phyloP scores from a whole-genome alignment of 1,284 basidiomycete genomes.

The Vanrija humicola region DNA sequence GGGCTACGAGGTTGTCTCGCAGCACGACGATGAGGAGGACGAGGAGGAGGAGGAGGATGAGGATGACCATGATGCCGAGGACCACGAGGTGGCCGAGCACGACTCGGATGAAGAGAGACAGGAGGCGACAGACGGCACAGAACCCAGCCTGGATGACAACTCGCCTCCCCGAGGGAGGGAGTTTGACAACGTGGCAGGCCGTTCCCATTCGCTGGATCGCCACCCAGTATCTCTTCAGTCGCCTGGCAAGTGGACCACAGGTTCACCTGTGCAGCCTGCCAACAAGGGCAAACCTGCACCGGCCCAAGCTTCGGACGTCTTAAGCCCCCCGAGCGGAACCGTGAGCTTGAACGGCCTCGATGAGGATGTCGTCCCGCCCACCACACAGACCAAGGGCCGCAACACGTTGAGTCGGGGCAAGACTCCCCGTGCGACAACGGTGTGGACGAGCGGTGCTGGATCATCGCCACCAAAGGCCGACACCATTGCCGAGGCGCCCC shows the following conservation, averaged over 20 bases:
- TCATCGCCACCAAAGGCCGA: not conserved
- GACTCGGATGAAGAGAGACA: not conserved
- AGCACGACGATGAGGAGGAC: conserved; percentile 4
- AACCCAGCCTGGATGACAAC: no score
- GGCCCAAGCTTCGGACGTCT: conserved; percentile 11
- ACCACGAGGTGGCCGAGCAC: not conserved
- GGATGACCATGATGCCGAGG: conserved; percentile 11
- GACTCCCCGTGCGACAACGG: conserved; percentile 4
- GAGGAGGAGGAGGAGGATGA: conserved; percentile 17
- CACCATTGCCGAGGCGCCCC: not conserved
- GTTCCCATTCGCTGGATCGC: conserved; percentile 7
- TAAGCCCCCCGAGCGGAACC: conserved; percentile 12
- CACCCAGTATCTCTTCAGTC: conserved; percentile 1
- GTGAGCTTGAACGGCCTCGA: not conserved
- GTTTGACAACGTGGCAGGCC: not conserved
- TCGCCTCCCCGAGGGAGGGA: no score
- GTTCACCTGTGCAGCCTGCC: not conserved
- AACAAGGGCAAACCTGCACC: conserved; percentile 18
- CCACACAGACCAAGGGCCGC: not conserved
- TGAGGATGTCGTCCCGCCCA: not conserved
- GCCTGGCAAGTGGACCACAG: conserved; percentile 6
- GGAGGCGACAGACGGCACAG: no score
- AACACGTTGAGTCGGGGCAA: conserved; percentile 19
- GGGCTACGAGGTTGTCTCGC: conserved; percentile 8
- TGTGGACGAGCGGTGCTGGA: conserved; percentile 2